Evolutionary conservation across 2,329 filamentous ascomycete species (phyloP).

Genomic region (Talaromyces islandicus): DNA sequence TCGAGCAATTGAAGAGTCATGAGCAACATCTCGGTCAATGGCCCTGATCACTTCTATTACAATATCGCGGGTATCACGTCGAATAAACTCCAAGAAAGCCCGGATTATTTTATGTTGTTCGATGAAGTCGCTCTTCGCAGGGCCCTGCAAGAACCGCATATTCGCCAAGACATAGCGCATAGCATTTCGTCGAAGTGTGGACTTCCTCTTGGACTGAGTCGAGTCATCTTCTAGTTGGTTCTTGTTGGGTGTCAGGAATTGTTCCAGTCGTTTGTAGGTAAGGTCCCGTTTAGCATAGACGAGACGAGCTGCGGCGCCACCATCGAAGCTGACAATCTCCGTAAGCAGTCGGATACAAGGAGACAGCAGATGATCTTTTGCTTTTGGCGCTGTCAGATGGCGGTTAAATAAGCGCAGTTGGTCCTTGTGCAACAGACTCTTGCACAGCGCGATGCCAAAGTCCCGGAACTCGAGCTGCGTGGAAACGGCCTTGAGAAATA

Average conservation of each 20-base stretch:
- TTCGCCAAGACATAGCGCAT: conserved; percentile 74
- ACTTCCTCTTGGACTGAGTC: conserved; percentile 59
- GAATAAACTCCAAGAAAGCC: conserved; percentile 68
- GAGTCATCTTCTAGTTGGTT: conserved; percentile 46
- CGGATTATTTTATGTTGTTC: conserved; percentile 65
- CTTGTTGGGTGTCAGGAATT: conserved; percentile 70
- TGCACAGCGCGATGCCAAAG: conserved; percentile 71
- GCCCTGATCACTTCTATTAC: conserved; percentile 68
- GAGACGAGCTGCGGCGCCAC: conserved; percentile 69
- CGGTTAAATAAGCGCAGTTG: conserved; percentile 75
- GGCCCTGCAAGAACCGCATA: conserved; percentile 69
- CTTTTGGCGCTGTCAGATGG: conserved; percentile 71
- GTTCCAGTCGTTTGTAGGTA: conserved; percentile 72
- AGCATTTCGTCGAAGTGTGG: conserved; percentile 77
- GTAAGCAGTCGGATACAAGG: conserved; percentile 79
- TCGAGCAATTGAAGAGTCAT: conserved; percentile 67
- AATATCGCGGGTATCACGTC: conserved; percentile 69
- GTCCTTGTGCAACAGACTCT: conserved; percentile 71
- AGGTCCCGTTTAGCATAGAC: conserved; percentile 73
- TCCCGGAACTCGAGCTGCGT: conserved; percentile 66
- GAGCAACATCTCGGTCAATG: conserved; percentile 64
- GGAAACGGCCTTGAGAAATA: conserved; percentile 74
- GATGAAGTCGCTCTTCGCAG: conserved; percentile 75
- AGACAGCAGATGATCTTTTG: conserved; percentile 82
- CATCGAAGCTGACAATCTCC: conserved; percentile 80